Evolutionary conservation across 2,329 filamentous ascomycete genomes (phyloP).

Genomic region (Trichoderma atrobrunneum): DNA sequence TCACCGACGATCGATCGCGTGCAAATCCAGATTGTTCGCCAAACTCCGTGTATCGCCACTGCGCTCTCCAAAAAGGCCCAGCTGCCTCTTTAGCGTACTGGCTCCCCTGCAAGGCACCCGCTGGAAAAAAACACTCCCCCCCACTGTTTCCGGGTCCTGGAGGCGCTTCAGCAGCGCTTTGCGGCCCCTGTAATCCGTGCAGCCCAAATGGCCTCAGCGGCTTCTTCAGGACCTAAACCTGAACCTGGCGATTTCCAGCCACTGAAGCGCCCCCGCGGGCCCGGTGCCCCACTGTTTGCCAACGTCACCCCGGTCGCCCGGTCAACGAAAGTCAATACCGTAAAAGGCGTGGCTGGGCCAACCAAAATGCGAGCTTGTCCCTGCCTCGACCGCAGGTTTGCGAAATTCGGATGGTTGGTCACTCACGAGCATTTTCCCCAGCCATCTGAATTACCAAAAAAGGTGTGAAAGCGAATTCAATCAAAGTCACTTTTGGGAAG

Average conservation of each 20-base stretch:
- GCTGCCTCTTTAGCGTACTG: constrained; percentile 4
- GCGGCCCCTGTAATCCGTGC: not conserved
- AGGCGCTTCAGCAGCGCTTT: not conserved
- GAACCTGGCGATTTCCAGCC: not conserved
- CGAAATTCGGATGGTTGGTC: constrained; percentile 20
- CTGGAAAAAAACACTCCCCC: not conserved
- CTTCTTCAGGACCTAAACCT: not conserved
- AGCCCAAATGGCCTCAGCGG: not conserved
- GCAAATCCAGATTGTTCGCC: not conserved
- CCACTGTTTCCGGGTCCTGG: not conserved
- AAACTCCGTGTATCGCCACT: not conserved
- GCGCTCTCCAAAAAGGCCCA: not conserved
- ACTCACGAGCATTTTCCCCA: constrained; percentile 4
- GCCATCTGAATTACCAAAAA: constrained; percentile 7
- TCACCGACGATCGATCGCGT: constrained; percentile 7
- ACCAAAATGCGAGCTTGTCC: constrained; percentile 22
- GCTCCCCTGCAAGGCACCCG: constrained; percentile 17
- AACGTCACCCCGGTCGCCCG: constrained; percentile 26
- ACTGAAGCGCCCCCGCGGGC: not conserved
- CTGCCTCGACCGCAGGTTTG: constrained; percentile 14
- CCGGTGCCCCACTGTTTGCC: constrained; percentile 18
- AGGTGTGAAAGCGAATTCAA: not conserved
- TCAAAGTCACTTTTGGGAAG: not conserved
- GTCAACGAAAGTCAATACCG: constrained; percentile 33
- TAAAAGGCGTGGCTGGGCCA: constrained; percentile 34